Evolutionary conservation across 495 filamentous ascomycete genomes (phyloP).

Genomic region (Xylaria flabelliformis): DNA sequence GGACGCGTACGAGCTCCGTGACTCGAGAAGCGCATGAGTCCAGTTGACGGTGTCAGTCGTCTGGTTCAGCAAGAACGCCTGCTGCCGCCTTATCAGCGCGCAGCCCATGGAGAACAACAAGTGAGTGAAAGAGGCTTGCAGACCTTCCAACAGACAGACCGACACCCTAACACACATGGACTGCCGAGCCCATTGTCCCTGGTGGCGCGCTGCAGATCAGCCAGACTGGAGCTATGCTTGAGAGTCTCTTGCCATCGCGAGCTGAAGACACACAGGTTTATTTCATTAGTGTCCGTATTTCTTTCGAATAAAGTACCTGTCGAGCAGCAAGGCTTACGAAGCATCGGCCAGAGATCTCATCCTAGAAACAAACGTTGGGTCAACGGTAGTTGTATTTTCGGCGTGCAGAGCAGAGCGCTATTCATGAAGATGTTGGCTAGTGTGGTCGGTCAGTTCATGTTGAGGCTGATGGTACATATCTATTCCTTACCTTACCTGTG

Average conservation of each 20-base stretch:
- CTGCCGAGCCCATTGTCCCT: slow-evolving; percentile 60
- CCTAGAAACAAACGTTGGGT: slow-evolving; percentile 27
- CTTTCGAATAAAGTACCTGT: not conserved
- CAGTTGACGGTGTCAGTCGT: slow-evolving; percentile 70
- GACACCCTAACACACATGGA: slow-evolving; percentile 73
- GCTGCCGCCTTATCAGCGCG: slow-evolving; percentile 27
- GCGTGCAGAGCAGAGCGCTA: not conserved
- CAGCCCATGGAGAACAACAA: not conserved
- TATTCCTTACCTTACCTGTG: not conserved
- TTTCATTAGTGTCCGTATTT: slow-evolving; percentile 12
- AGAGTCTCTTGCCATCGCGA: slow-evolving; percentile 71
- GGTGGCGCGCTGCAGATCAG: slow-evolving; percentile 70
- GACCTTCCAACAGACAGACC: slow-evolving; percentile 95
- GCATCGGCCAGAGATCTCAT: slow-evolving; percentile 72
- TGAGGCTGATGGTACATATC: slow-evolving; percentile 4
- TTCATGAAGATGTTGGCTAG: not conserved
- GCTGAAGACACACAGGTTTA: slow-evolving; percentile 37
- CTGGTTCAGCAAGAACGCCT: slow-evolving; percentile 85
- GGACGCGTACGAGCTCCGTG: slow-evolving; percentile 74
- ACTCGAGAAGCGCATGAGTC: slow-evolving; percentile 68
- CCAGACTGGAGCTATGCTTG: slow-evolving; percentile 62
- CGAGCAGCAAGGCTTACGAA: slow-evolving; percentile 51
- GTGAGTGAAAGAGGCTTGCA: slow-evolving; percentile 34
- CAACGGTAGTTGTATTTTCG: not conserved
- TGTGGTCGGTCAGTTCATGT: not conserved